Conservation (phyloP, 73 alveolate species). For the Tetrahymena borealis region DNA sequence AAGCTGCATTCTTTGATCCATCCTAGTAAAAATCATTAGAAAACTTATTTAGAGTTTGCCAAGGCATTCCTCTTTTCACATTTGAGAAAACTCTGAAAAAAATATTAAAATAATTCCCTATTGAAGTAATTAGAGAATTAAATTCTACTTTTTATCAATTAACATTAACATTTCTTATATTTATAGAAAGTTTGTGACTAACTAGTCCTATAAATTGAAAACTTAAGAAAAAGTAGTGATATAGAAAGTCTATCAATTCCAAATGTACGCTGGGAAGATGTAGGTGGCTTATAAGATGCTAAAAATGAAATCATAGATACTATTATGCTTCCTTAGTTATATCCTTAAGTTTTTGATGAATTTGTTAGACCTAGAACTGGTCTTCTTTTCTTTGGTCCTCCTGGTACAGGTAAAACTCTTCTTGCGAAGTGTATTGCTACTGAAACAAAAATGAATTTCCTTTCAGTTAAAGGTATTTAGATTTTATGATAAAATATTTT, state of each 20-base stretch:
- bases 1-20: neutral
- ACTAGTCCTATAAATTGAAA: neutral
- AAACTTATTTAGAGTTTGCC: neutral
- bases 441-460: conserved; percentile 75
- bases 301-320: conserved; percentile 79
- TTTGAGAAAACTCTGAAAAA: neutral
- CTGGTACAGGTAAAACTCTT: conserved; percentile 90
- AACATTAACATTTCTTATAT: neutral
- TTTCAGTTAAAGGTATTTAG: conserved; percentile 85
- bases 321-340: conserved; percentile 59
- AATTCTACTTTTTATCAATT: neutral
- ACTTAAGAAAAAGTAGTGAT: neutral
- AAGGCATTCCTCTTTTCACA: neutral
- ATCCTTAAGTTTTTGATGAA: conserved; percentile 75
- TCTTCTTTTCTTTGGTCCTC: conserved; percentile 89
- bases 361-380: conserved; percentile 78
- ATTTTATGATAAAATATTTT: too few species aligned
- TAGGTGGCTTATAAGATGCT: conserved; percentile 89
- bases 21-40: neutral
- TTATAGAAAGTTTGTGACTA: neutral
- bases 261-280: conserved; percentile 60
- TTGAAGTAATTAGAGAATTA: neutral
- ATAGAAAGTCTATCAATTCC: neutral
- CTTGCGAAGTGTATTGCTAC: conserved; percentile 87
- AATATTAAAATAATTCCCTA: neutral